Evolutionary conservation across 176 grass and related monocot genomes (phyloP).

Genomic region (Canna indica): DNA sequence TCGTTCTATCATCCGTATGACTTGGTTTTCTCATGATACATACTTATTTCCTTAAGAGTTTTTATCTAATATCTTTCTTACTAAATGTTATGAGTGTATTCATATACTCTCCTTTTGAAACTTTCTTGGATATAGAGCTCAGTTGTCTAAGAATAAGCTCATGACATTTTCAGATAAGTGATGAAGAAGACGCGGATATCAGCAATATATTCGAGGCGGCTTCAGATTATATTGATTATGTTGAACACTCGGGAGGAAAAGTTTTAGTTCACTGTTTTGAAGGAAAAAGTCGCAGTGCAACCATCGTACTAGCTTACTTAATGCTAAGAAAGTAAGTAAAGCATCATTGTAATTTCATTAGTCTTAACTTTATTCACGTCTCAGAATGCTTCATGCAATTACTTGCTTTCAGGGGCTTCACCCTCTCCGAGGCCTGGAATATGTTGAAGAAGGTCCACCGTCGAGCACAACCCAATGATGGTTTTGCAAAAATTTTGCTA

Average conservation of each 20-base stretch:
- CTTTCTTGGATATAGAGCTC: neutral
- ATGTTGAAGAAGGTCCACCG: slow-evolving; percentile 76
- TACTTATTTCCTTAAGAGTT: too few species aligned
- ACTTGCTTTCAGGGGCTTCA: slow-evolving; percentile 37
- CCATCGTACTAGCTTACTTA: slow-evolving; percentile 69
- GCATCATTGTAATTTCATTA: neutral
- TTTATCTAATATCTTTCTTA: neutral
- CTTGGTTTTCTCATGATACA: too few species aligned
- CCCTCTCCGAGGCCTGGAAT: slow-evolving; percentile 66
- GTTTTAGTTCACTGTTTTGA: slow-evolving; percentile 93
- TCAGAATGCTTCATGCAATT: neutral
- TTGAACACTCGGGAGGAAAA: slow-evolving; percentile 51
- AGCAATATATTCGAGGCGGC: slow-evolving; percentile 78
- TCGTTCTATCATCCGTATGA: too few species aligned
- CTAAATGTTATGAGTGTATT: neutral
- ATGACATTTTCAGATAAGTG: slow-evolving; percentile 49
- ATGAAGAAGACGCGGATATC: slow-evolving; percentile 87
- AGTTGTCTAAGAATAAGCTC: neutral
- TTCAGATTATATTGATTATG: slow-evolving; percentile 52
- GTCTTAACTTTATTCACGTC: slow-evolving; percentile 9
- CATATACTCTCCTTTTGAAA: neutral
- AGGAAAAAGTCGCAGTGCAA: slow-evolving; percentile 90
- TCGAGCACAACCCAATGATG: slow-evolving; percentile 75
- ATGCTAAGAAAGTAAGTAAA: slow-evolving; percentile 74
- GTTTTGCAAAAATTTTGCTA: slow-evolving; percentile 65